These are phyloP conservation scores for Perkinsus chesapeaki DNA, from an alignment of 169 alveolate genomes.

Conservation along the genomic window DNA sequence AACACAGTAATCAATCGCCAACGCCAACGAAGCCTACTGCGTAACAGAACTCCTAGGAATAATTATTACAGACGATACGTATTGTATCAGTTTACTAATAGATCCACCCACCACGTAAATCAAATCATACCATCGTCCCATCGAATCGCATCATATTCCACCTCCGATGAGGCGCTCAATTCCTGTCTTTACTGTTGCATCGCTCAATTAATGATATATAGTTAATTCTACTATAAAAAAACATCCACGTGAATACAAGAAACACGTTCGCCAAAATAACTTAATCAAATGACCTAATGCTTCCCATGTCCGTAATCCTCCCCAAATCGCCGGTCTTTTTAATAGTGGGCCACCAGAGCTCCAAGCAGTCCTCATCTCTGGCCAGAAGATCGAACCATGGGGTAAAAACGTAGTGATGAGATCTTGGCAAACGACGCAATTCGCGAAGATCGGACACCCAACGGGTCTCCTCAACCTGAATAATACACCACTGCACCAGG, in stretches of 20 bases:
- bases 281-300: background rate
- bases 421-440: background rate
- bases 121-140: no score
- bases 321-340: background rate
- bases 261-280: background rate
- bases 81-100: no score
- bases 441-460: background rate
- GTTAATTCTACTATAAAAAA: no score
- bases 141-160: no score
- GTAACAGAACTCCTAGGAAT: background rate
- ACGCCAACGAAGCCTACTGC: background rate
- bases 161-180: no score
- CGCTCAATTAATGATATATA: no score
- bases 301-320: background rate
- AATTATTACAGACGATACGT: background rate
- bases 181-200: no score
- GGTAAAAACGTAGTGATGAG: background rate
- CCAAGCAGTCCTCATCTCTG: background rate
- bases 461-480: background rate
- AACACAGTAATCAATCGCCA: background rate
- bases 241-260: background rate
- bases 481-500: background rate
- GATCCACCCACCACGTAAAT: no score
- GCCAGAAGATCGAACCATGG: background rate
- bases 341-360: background rate